These are phyloP conservation scores for Pseudophaeomoniella oleicola DNA, from an alignment of 2,329 filamentous ascomycete genomes.

Conservation along the genomic window DNA sequence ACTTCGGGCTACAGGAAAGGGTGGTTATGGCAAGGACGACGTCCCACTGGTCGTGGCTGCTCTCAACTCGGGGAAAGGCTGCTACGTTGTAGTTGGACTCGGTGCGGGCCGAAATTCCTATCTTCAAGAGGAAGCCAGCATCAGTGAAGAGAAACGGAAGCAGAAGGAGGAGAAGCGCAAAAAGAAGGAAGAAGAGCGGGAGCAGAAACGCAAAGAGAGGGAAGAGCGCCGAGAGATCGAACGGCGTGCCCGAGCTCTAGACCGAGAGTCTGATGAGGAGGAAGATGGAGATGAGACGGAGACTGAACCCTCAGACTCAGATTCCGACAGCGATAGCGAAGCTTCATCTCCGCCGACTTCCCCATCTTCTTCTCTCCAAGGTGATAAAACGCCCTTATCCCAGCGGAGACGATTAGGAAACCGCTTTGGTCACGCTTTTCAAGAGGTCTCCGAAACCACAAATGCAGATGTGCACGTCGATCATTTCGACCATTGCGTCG, in stretches of 20 bases:
- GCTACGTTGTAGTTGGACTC: constrained; percentile 87
- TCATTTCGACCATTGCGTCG: constrained; percentile 92
- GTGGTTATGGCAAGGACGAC: constrained; percentile 53
- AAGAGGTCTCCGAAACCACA: constrained; percentile 85
- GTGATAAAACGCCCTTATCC: constrained; percentile 25
- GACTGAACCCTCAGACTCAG: constrained; percentile 35
- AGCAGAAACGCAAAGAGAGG: constrained; percentile 44
- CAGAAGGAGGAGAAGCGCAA: constrained; percentile 50
- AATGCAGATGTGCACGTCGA: constrained; percentile 82
- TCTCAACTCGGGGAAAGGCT: constrained; percentile 69
- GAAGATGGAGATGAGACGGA: constrained; percentile 51
- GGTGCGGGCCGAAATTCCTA: constrained; percentile 65
- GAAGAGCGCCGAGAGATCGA: constrained; percentile 41
- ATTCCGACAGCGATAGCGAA: constrained; percentile 35
- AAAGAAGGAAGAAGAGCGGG: constrained; percentile 43
- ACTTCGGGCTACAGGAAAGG: constrained; percentile 70
- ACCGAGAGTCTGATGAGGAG: constrained; percentile 47
- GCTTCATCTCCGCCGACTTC: constrained; percentile 13
- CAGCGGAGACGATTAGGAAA: constrained; percentile 61
- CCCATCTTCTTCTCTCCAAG: constrained; percentile 18
- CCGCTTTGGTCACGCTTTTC: constrained; percentile 86
- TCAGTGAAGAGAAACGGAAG: constrained; percentile 47
- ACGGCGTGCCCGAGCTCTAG: constrained; percentile 33
- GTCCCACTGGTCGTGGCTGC: constrained; percentile 83
- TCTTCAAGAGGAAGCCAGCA: constrained; percentile 52